Conservation (phyloP, 164 flowering plant species). For the Piper betle region DNA sequence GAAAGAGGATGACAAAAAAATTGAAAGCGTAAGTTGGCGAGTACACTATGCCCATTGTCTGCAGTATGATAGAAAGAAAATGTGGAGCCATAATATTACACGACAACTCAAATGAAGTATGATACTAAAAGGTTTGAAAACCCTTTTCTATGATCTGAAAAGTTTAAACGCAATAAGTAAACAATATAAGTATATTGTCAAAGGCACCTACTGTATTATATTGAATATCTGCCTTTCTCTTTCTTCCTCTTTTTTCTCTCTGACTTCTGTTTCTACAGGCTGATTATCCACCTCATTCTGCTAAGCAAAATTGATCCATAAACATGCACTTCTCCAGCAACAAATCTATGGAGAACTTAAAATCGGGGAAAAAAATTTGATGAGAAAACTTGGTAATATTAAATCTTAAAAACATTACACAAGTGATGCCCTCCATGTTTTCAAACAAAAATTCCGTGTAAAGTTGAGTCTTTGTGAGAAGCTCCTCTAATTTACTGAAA, state of each 20-base stretch:
- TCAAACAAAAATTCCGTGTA: constrained; percentile 80
- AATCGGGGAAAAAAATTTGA: too few relatives aligned
- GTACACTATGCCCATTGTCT: neutral
- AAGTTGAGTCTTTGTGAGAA: constrained; percentile 65
- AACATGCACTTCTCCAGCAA: neutral
- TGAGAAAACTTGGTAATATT: neutral
- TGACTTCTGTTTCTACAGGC: constrained; percentile 11
- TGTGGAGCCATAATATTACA: neutral
- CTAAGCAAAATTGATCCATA: constrained; percentile 1
- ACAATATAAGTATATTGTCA: neutral
- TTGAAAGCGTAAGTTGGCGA: neutral
- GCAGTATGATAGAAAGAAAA: neutral
- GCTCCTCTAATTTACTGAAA: constrained; percentile 74
- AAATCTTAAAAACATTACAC: constrained; percentile 20
- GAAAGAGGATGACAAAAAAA: neutral
- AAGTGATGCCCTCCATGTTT: constrained; percentile 78
- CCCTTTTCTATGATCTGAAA: neutral
- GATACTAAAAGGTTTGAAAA: neutral
- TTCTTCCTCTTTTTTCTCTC: constrained; percentile 41
- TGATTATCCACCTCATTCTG: constrained; percentile 47
- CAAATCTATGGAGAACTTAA: neutral
- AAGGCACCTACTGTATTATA: constrained; percentile 43
- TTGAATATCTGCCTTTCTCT: constrained; percentile 46
- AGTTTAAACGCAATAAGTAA: neutral
- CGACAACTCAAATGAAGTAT: neutral